Evolutionary conservation across 805 yeast genomes (phyloP).

Genomic region (Lachancea lanzarotensis): DNA sequence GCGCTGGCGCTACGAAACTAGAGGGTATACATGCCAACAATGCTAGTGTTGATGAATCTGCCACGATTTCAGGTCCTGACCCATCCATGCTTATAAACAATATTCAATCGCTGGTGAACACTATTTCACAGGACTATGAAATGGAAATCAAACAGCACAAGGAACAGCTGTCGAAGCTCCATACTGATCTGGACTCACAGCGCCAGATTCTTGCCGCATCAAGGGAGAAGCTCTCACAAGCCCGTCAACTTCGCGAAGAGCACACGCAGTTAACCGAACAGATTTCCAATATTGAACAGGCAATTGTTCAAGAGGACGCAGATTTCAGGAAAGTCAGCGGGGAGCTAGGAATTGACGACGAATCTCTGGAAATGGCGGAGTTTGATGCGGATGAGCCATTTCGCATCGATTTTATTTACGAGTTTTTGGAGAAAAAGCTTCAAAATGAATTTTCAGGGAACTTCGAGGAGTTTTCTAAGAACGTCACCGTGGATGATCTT

Average conservation of each 20-base stretch:
- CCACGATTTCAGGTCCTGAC: constrained; percentile 17
- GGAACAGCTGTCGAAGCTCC: constrained; percentile 44
- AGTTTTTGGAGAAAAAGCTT: constrained; percentile 41
- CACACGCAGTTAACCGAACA: constrained; percentile 49
- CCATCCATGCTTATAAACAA: constrained; percentile 35
- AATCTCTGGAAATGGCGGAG: constrained; percentile 40
- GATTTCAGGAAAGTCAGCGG: constrained; percentile 42
- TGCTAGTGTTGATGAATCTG: background rate
- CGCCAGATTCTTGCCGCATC: constrained; percentile 22
- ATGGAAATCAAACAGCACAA: constrained; percentile 51
- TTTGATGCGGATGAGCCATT: constrained; percentile 93
- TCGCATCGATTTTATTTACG: constrained; percentile 54
- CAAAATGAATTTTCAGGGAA: constrained; percentile 28
- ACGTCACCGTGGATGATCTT: constrained; percentile 20
- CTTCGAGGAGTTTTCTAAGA: constrained; percentile 24
- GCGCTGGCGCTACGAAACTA: constrained; percentile 35
- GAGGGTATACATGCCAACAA: constrained; percentile 1
- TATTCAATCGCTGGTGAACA: constrained; percentile 43
- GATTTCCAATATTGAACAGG: constrained; percentile 51
- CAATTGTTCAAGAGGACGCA: constrained; percentile 56
- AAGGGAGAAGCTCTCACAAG: constrained; percentile 22
- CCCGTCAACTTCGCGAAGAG: constrained; percentile 46
- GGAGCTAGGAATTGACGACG: constrained; percentile 32
- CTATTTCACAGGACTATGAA: constrained; percentile 54
- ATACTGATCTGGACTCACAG: constrained; percentile 33